A percentile compares a stretch with the other conserved stretches of the same genome.
Evolutionary conservation across 148 eudicot species (phyloP).

Genomic region (Nyssa sinensis): DNA sequence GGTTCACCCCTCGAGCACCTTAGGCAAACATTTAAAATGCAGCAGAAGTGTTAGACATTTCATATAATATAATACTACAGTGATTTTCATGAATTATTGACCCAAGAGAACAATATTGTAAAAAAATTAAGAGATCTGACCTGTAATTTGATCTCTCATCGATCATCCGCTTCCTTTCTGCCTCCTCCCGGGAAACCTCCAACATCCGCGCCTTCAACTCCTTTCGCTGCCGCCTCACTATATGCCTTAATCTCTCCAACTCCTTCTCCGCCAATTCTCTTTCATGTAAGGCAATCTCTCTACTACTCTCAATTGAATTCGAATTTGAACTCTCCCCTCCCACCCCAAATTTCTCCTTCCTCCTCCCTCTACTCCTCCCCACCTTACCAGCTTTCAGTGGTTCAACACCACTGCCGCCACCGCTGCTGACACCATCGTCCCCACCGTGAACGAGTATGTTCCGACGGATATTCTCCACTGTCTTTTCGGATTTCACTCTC

Average conservation of each 20-base stretch:
- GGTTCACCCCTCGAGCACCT: too few species aligned
- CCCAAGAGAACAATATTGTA: not conserved
- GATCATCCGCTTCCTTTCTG: constrained; percentile 91
- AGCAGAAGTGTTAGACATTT: not conserved
- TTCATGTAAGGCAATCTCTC: constrained; percentile 65
- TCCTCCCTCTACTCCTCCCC: constrained; percentile 35
- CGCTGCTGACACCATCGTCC: constrained; percentile 23
- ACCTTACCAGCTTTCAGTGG: constrained; percentile 6
- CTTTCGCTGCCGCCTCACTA: constrained; percentile 78
- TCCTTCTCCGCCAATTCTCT: constrained; percentile 89
- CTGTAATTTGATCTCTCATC: constrained; percentile 90
- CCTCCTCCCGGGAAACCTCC: constrained; percentile 94
- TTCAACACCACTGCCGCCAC: not conserved
- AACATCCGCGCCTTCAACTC: constrained; percentile 85
- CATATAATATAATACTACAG: not conserved
- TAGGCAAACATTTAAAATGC: not conserved
- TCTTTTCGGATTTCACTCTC: constrained; percentile 94
- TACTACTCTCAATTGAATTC: constrained; percentile 34
- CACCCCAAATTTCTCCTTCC: constrained; percentile 30
- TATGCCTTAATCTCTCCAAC: constrained; percentile 88
- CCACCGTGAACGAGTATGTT: constrained; percentile 74
- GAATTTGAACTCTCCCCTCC: constrained; percentile 19
- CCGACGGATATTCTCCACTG: constrained; percentile 73
- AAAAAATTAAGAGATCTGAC: constrained; percentile 29
- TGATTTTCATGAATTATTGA: not conserved